phyloP scores from a whole-genome alignment of 768 basidiomycete species.

The Phaeotremella fagi region DNA sequence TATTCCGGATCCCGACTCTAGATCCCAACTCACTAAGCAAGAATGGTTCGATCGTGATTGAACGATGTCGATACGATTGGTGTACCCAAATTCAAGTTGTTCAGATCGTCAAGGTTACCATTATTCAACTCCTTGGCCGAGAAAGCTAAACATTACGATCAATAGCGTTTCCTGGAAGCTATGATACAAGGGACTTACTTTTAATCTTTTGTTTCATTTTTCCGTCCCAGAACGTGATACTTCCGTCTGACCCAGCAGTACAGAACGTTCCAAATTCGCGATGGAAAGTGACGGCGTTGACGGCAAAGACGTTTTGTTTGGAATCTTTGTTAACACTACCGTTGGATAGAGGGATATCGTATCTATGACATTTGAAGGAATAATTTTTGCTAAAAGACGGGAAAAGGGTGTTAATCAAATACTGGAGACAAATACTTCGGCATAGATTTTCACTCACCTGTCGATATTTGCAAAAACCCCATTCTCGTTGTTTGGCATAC shows the following conservation, averaged over 20 bases:
- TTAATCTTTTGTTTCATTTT: conserved; percentile 83
- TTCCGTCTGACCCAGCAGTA: conserved; percentile 59
- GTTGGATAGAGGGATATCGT: conserved; percentile 48
- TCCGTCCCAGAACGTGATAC: conserved; percentile 44
- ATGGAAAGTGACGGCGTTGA: conserved; percentile 83
- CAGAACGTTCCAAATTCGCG: conserved; percentile 78
- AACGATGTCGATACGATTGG: conserved; percentile 77
- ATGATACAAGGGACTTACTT: conserved; percentile 53
- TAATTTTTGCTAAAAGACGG: conserved; percentile 61
- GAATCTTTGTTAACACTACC: conserved; percentile 57
- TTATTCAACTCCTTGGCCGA: conserved; percentile 43
- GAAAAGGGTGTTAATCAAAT: conserved; percentile 4
- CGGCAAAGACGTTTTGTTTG: conserved; percentile 68
- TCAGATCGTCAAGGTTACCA: conserved; percentile 36
- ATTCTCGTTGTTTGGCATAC: neutral
- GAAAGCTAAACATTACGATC: conserved; percentile 59
- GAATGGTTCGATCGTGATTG: conserved; percentile 80
- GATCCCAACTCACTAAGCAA: conserved; percentile 62
- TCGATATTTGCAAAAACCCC: neutral
- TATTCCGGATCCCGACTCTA: neutral
- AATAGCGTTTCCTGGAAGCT: conserved; percentile 35
- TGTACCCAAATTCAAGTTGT: conserved; percentile 33
- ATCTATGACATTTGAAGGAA: conserved; percentile 64
- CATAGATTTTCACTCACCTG: neutral
- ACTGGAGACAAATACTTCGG: no score